Evolutionary conservation across 2,329 filamentous ascomycete genomes (phyloP), one percentile per base, ranked within the genome.

Genomic region (Piedraia hortae): DNA sequence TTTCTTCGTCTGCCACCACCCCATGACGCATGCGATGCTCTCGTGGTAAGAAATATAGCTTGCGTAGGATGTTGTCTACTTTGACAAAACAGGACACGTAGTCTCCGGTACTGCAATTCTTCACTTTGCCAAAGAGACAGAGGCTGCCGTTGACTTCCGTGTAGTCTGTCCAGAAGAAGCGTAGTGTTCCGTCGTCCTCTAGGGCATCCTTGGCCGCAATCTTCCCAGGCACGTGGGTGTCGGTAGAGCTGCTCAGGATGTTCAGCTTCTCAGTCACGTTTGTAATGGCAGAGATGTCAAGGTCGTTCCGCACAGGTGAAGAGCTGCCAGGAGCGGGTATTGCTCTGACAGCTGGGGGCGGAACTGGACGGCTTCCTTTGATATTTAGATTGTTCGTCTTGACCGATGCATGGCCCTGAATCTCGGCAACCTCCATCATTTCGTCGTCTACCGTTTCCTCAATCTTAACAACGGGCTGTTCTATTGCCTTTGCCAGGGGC

Each of bases 161-260:
- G 39, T 90, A 97, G 45, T 97, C 85, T 5, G 74, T 71, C 85
- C 85, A 97, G 51, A 91, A 97, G 52, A 97, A 77, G 33, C 70
- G 69, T 14, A 97, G 54, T 34, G 73, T 88, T 16, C 82, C 85
- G 38, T 97, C 80, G 30, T 74, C 66, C 43, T 93, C 82, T n/a
- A 89, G 50, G n/a, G 74, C 78, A 44, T 89, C 71, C 30, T 71
- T 62, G 26, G 74, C 59, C 31, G 70, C 65, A 21, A 91, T 58
- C 46, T 93, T 97, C 18, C 78, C 78, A 31, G 74, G 61, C 5
- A 52, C 56, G 12, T 53, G 52, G 15, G 54, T 50, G 31, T 77
- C 69, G 3, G 61, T 42, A 4, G 59, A 65, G 37, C 66, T 77
- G 43, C 62, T 77, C 31, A 85, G 56, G 16, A 91, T 68, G 34